phyloP scores from a whole-genome alignment of 2,329 filamentous ascomycete genomes.

The Verruconis gallopava region DNA sequence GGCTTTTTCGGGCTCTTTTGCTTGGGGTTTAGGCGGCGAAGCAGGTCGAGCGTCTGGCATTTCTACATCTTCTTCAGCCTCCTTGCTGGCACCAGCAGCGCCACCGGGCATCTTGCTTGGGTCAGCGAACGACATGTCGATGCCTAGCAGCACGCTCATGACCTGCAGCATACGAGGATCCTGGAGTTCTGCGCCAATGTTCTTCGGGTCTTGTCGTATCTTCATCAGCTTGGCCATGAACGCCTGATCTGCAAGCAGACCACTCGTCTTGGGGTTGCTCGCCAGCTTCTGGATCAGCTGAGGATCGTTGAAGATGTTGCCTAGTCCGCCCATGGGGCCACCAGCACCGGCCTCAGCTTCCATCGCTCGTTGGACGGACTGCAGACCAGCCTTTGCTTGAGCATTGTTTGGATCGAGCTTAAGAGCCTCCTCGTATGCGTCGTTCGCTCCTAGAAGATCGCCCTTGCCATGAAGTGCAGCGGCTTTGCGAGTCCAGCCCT shows the following conservation, averaged over 20 bases:
- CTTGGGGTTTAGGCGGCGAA: constrained; percentile 8
- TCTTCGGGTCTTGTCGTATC: constrained; percentile 68
- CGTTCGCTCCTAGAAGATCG: constrained; percentile 55
- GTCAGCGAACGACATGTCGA: constrained; percentile 69
- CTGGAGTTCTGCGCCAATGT: constrained; percentile 60
- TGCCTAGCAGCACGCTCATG: constrained; percentile 81
- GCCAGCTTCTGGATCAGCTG: constrained; percentile 82
- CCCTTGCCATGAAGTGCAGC: constrained; percentile 79
- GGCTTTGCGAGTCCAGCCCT: constrained; percentile 90
- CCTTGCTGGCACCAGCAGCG: constrained; percentile 31
- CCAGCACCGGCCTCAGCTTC: constrained; percentile 56
- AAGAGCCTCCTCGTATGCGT: constrained; percentile 88
- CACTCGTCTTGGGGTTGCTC: constrained; percentile 82
- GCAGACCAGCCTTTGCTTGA: constrained; percentile 79
- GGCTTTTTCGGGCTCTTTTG: constrained; percentile 37
- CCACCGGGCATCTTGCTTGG: constrained; percentile 18
- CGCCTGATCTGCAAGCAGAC: constrained; percentile 62
- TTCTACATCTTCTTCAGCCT: constrained; percentile 57
- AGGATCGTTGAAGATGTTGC: constrained; percentile 88
- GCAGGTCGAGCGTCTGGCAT: constrained; percentile 59
- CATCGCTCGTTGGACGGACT: constrained; percentile 77
- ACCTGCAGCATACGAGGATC: constrained; percentile 91
- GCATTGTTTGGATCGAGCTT: constrained; percentile 87
- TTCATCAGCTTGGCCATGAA: constrained; percentile 88
- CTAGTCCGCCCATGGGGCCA: constrained; percentile 65